These are phyloP conservation scores for Pyrenochaeta sp. DNA, from an alignment of 2,329 filamentous ascomycete genomes.

Conservation along the genomic window DNA sequence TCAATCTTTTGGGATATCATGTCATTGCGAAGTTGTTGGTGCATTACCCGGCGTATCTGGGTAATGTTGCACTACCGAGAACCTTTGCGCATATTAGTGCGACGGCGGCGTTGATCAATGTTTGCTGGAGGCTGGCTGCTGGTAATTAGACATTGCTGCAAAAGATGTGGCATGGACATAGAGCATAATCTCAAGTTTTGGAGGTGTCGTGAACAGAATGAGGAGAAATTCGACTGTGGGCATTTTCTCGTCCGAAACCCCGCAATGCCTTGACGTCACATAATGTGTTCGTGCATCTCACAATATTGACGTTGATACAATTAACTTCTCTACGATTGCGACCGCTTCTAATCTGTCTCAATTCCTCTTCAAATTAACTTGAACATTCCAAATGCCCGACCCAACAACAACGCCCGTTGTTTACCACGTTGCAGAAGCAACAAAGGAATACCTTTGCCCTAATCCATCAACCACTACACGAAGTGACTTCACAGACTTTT, in stretches of 20 bases:
- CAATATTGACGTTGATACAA: too few species aligned
- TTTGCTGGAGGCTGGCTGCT: constrained; percentile 32
- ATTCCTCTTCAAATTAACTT: too few species aligned
- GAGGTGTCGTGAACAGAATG: too few species aligned
- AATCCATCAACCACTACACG: constrained; percentile 12
- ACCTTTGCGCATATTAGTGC: constrained; percentile 27
- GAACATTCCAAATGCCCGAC: constrained; percentile 1
- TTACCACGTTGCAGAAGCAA: constrained; percentile 5
- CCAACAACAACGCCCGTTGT: constrained; percentile 5
- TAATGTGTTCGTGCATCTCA: too few species aligned
- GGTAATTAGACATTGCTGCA: constrained; percentile 8
- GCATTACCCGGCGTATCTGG: constrained; percentile 29
- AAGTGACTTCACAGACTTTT: constrained; percentile 20
- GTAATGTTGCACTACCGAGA: constrained; percentile 26
- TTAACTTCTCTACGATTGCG: too few species aligned
- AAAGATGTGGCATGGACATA: too few species aligned
- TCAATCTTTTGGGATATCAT: constrained; percentile 30
- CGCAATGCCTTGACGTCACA: too few species aligned
- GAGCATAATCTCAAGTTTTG: too few species aligned
- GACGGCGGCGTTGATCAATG: constrained; percentile 31
- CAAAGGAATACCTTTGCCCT: constrained; percentile 2
- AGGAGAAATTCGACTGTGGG: too few species aligned
- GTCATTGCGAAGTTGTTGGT: constrained; percentile 32
- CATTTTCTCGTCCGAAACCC: too few species aligned
- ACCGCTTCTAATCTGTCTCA: too few species aligned